Percentiles rank a stretch among this genome's conserved stretches.
Evolutionary conservation across 1,139 yeast species (phyloP).

Genomic region (Yamadazyma epiphylla): DNA sequence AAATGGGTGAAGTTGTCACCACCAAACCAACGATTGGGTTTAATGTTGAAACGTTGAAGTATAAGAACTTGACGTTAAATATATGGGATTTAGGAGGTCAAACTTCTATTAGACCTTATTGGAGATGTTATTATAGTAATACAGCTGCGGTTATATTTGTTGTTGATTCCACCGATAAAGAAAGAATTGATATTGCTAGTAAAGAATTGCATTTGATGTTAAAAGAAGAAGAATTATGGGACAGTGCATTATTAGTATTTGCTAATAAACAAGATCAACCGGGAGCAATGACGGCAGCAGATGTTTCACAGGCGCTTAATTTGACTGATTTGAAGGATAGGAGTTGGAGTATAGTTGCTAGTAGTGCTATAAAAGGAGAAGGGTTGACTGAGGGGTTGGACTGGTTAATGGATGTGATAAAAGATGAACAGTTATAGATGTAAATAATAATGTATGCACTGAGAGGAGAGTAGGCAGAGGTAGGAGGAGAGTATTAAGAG

Average conservation of each 20-base stretch:
- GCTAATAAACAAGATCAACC: constrained; percentile 98
- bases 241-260: constrained; percentile 87
- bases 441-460: too few species aligned
- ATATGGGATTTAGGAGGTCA: constrained; percentile 95
- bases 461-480: too few species aligned
- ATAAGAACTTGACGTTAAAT: constrained; percentile 86
- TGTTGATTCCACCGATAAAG: constrained; percentile 95
- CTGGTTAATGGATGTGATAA: constrained; percentile 94
- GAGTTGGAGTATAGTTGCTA: constrained; percentile 97
- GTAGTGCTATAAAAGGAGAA: constrained; percentile 94
- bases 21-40: constrained; percentile 97
- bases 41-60: constrained; percentile 90
- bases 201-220: constrained; percentile 91
- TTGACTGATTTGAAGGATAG: constrained; percentile 89
- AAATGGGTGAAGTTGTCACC: constrained; percentile 90
- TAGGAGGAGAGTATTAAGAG: too few species aligned
- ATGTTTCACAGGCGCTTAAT: constrained; percentile 83
- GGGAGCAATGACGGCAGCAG: constrained; percentile 92
- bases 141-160: constrained; percentile 96
- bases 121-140: constrained; percentile 96
- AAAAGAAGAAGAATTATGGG: constrained; percentile 86
- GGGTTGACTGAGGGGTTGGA: constrained; percentile 95
- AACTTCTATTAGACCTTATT: constrained; percentile 92
- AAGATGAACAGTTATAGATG: constrained; percentile 78
- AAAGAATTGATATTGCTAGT: constrained; percentile 81